These are phyloP conservation scores for Cutaneotrichosporon dermatis DNA, from an alignment of 1,284 basidiomycete genomes.

Conservation along the genomic window DNA sequence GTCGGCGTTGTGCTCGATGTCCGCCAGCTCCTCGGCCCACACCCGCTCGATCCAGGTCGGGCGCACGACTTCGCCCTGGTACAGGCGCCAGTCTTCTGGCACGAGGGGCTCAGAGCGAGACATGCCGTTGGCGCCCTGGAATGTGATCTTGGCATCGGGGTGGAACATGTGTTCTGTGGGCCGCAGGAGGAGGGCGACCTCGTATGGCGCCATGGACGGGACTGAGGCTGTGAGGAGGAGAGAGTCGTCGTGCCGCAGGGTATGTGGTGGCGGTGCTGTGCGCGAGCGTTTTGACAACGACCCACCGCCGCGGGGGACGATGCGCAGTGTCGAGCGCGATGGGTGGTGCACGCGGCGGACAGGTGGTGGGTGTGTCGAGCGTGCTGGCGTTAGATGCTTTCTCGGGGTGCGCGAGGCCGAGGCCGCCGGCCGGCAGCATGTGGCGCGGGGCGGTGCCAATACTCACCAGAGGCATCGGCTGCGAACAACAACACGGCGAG, in stretches of 20 bases:
- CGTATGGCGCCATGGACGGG: slow-evolving; percentile 27
- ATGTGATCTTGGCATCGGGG: slow-evolving; percentile 61
- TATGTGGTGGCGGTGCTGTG: slow-evolving; percentile 26
- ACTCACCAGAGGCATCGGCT: no score
- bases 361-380: slow-evolving; percentile 38
- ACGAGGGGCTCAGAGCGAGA: slow-evolving; percentile 14
- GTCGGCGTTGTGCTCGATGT: slow-evolving; percentile 20
- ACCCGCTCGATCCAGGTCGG: slow-evolving; percentile 51
- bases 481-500: no score
- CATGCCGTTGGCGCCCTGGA: slow-evolving; percentile 6
- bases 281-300: slow-evolving; percentile 11
- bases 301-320: slow-evolving; percentile 56
- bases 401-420: neutral
- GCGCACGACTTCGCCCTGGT: slow-evolving; percentile 65
- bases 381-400: slow-evolving; percentile 24
- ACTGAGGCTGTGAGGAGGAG: slow-evolving; percentile 35
- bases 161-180: slow-evolving; percentile 73
- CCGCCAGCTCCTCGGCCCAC: slow-evolving; percentile 29
- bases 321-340: slow-evolving; percentile 38
- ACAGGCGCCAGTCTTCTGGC: slow-evolving; percentile 51
- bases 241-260: slow-evolving; percentile 37
- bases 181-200: slow-evolving; percentile 55
- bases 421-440: no score
- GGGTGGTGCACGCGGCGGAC: slow-evolving; percentile 37
- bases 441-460: no score